Evolutionary conservation across 805 yeast genomes (phyloP).

Genomic region (Saturnispora sanitii): DNA sequence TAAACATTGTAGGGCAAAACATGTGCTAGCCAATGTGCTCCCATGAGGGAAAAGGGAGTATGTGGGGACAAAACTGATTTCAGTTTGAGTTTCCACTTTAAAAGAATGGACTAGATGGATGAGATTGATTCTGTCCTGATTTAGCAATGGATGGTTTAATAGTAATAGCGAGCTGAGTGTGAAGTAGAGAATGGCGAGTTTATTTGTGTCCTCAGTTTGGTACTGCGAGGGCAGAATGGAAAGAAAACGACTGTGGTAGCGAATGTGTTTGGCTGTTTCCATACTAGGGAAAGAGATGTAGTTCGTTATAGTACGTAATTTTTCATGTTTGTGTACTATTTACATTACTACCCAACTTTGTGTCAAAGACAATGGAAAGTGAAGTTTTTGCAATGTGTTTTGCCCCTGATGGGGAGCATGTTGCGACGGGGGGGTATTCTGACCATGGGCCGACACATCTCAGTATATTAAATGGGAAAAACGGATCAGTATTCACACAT

Average conservation of each 20-base stretch:
- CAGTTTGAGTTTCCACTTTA: slow-evolving; percentile 26
- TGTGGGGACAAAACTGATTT: slow-evolving; percentile 35
- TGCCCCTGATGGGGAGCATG: slow-evolving; percentile 1
- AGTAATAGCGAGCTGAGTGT: slow-evolving; percentile 52
- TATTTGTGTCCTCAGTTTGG: slow-evolving; percentile 62
- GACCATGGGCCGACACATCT: slow-evolving; percentile 3
- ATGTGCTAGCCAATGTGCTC: slow-evolving; percentile 43
- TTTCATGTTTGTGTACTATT: no score
- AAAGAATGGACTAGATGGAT: slow-evolving; percentile 39
- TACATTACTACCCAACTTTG: background rate
- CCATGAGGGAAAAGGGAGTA: slow-evolving; percentile 1
- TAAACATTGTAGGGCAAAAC: slow-evolving; percentile 57
- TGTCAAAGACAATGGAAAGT: slow-evolving; percentile 2
- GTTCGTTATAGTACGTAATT: background rate
- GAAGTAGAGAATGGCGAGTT: slow-evolving; percentile 61
- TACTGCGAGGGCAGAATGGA: slow-evolving; percentile 33
- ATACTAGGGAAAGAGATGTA: no score
- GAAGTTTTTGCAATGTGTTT: slow-evolving; percentile 3
- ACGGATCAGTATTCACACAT: slow-evolving; percentile 35
- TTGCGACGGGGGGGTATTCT: slow-evolving; percentile 5
- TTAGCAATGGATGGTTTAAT: slow-evolving; percentile 17
- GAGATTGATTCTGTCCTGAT: slow-evolving; percentile 15
- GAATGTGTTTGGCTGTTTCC: slow-evolving; percentile 19
- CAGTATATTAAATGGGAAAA: slow-evolving; percentile 30
- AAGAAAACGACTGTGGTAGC: slow-evolving; percentile 24